Conservation (phyloP, 1,139 yeast genomes). For the Yamadazyma sp. region DNA sequence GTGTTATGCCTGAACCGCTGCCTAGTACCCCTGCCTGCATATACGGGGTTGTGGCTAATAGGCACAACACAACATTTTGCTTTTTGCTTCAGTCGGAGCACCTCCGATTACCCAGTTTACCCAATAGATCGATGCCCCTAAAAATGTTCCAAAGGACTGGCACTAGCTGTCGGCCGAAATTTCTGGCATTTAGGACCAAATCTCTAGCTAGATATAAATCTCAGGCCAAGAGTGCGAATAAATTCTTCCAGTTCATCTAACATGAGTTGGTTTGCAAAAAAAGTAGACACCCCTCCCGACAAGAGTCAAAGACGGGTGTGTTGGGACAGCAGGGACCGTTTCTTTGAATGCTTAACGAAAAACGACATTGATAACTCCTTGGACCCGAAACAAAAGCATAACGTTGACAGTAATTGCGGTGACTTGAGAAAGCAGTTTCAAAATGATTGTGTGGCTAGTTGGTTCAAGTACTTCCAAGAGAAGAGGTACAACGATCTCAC, state of each 20-base stretch:
- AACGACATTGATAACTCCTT: slow-evolving; percentile 47
- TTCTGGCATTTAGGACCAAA: too few species aligned
- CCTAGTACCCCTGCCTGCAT: not conserved
- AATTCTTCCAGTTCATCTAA: not conserved
- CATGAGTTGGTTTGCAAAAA: slow-evolving; percentile 40
- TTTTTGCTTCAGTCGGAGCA: too few species aligned
- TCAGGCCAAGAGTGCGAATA: slow-evolving; percentile 2
- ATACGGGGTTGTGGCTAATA: not conserved
- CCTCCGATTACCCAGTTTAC: too few species aligned
- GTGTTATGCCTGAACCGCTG: not conserved
- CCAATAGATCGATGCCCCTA: too few species aligned
- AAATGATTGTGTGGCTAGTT: slow-evolving; percentile 43
- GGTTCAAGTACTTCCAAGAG: slow-evolving; percentile 50
- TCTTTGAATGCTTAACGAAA: slow-evolving; percentile 40
- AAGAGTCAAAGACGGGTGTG: slow-evolving; percentile 40
- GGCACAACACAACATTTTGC: too few species aligned
- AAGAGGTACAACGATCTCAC: slow-evolving; percentile 45
- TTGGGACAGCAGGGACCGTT: slow-evolving; percentile 46
- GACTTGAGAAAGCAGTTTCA: slow-evolving; percentile 33
- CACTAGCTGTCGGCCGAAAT: too few species aligned
- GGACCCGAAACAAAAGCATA: slow-evolving; percentile 34
- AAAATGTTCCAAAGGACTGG: too few species aligned
- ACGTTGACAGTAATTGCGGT: slow-evolving; percentile 40
- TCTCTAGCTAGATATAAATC: too few species aligned
- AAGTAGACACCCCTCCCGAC: slow-evolving; percentile 39